Percentiles rank a stretch among this genome's conserved stretches.
Evolutionary conservation across 1,139 yeast species (phyloP).

Genomic region (Suhomyces ambrosiae): DNA sequence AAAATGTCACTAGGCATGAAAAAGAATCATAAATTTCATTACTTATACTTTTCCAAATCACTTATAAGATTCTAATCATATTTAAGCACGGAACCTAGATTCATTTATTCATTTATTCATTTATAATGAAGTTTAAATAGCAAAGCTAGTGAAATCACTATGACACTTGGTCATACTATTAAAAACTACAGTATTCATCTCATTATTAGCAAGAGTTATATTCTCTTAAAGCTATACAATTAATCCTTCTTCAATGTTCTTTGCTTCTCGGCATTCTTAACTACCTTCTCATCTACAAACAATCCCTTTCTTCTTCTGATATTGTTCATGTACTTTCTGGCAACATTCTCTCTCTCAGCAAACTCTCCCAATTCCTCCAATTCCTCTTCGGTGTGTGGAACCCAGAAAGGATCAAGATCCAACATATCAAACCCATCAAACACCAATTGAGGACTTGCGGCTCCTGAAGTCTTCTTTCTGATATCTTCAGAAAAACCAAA

Average conservation of each 20-base stretch:
- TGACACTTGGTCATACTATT: too few relatives aligned
- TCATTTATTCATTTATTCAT: too few relatives aligned
- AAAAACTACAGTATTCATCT: too few relatives aligned
- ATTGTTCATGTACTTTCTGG: slow-evolving; percentile 79
- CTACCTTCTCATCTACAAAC: slow-evolving; percentile 85
- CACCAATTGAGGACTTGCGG: slow-evolving; percentile 94
- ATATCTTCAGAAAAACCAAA: slow-evolving; percentile 97
- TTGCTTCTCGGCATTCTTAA: slow-evolving; percentile 90
- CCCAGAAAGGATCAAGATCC: slow-evolving; percentile 98
- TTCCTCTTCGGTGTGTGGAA: slow-evolving; percentile 97
- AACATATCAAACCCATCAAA: slow-evolving; percentile 86
- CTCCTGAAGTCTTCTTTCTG: slow-evolving; percentile 91
- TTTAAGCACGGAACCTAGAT: too few relatives aligned
- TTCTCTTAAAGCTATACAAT: too few relatives aligned
- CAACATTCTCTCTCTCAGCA: slow-evolving; percentile 91
- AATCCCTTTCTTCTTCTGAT: slow-evolving; percentile 88
- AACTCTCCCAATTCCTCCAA: slow-evolving; percentile 89
- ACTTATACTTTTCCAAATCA: too few relatives aligned
- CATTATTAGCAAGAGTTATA: too few relatives aligned
- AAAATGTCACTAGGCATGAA: too few relatives aligned
- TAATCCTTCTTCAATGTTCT: slow-evolving; percentile 73
- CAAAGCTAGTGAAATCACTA: too few relatives aligned
- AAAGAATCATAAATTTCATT: too few relatives aligned
- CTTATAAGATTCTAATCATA: too few relatives aligned
- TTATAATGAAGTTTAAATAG: too few relatives aligned